Evolutionary conservation across 306 rosid species (phyloP), one percentile per base, ranked within the genome.

Genomic region (Leucaena leucocephala): DNA sequence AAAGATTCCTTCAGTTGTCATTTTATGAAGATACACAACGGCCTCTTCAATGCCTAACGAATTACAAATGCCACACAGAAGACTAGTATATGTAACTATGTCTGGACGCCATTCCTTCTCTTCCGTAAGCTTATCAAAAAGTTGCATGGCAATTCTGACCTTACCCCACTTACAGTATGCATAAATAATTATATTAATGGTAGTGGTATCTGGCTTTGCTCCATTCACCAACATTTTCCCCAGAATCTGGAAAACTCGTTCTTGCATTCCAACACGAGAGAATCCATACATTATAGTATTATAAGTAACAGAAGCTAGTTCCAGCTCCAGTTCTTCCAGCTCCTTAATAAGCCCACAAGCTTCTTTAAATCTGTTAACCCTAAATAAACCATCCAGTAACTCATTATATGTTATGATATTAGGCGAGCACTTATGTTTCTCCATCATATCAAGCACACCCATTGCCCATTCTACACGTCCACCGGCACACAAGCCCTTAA

Each of bases 261-360:
- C 83, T 42, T 84, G 87, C 88, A 86, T 89, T 66, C 91, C 92
- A 74, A 81, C 80, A 14, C 70, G 74, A 78, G 85, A 90, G 82
- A 93, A 88, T 15, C 98, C 97, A 85, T 76, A n/a, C 82, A 93
- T 88, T 68, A 91, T 68, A 48, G 91, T 95, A 83, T 93, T 95
- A 83, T 80, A 93, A 71, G 98, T 87, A 75, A 90, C 90, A 72
- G 79, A 84, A 86, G 86, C 87, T 14, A 85, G 80, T 75, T 78
- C 83, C 62, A 89, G 22, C 66, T 78, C 74, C 76, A 80, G 85
- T 27, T 85, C 88, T 76, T 93, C 88, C 42, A 95, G 75, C 84
- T 91, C 93, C 79, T 80, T 87, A 50, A 83, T 38, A 78, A 91
- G 90, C 75, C 69, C 84, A 62, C 84, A 84, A 84, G 98, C 98